These are phyloP conservation scores for Leishmania mexicana DNA, from an alignment of 208 protist genomes.

Conservation along the genomic window DNA sequence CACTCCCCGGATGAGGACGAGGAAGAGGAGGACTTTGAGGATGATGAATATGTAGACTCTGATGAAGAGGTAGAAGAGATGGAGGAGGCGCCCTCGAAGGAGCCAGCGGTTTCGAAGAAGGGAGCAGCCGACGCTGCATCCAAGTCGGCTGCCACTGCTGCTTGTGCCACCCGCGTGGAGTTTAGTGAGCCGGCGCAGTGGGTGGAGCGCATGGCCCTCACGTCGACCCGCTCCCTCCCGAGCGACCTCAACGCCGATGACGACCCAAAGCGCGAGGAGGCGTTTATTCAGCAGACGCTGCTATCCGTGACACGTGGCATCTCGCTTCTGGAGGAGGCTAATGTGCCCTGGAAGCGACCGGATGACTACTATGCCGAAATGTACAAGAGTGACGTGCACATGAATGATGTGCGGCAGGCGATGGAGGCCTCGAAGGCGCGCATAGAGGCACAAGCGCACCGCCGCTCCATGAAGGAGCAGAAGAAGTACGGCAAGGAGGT, in stretches of 20 bases:
- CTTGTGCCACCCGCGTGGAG: constrained; percentile 50
- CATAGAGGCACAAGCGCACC: constrained; percentile 82
- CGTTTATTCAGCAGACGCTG: constrained; percentile 93
- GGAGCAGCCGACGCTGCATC: constrained; percentile 4
- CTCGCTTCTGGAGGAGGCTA: constrained; percentile 72
- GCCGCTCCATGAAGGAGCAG: constrained; percentile 91
- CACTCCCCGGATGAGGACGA: neutral
- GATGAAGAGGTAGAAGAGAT: constrained; percentile 25
- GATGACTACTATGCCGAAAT: constrained; percentile 97
- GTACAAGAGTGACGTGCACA: constrained; percentile 96
- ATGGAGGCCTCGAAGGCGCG: constrained; percentile 86
- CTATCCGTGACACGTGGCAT: constrained; percentile 79
- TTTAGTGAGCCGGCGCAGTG: constrained; percentile 89
- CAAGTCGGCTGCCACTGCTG: constrained; percentile 11
- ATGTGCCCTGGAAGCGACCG: constrained; percentile 89
- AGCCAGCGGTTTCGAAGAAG: constrained; percentile 1
- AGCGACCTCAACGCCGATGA: constrained; percentile 86
- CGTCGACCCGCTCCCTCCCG: constrained; percentile 80
- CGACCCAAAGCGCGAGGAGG: constrained; percentile 92
- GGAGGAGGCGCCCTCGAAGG: constrained; percentile 1
- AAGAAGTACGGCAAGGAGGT: constrained; percentile 97
- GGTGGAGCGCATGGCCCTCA: constrained; percentile 92
- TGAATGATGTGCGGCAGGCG: constrained; percentile 90
- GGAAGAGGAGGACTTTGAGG: constrained; percentile 1
- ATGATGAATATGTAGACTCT: constrained; percentile 15